These are phyloP conservation scores for Termitomyces titanicus DNA, from an alignment of 768 basidiomycete species.

Conservation along the genomic window DNA sequence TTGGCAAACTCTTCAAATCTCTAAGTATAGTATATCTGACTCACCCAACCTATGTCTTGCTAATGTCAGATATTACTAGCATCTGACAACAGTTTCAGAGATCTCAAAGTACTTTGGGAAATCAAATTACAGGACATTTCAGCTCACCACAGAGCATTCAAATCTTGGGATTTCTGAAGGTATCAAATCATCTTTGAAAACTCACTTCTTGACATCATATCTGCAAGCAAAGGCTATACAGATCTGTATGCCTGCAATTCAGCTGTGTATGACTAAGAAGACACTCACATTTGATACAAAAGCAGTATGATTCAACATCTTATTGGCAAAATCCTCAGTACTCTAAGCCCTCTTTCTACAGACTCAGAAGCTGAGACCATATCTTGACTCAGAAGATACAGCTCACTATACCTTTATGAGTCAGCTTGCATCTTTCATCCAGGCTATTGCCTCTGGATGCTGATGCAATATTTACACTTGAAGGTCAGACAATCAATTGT, in stretches of 20 bases:
- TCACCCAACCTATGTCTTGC: too few species aligned
- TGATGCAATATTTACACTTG: slow-evolving; percentile 22
- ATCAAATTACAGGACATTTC: too few species aligned
- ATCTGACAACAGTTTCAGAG: background rate
- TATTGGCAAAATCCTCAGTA: too few species aligned
- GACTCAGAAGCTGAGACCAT: background rate
- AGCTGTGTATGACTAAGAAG: background rate
- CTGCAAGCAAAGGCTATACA: background rate
- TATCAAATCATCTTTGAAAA: background rate
- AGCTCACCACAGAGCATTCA: background rate
- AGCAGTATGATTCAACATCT: too few species aligned
- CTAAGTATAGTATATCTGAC: background rate
- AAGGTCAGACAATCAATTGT: slow-evolving; percentile 24
- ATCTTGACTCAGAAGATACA: background rate
- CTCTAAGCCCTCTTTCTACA: too few species aligned
- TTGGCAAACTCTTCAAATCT: too few species aligned
- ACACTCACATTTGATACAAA: background rate
- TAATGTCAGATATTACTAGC: background rate
- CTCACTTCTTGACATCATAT: too few species aligned
- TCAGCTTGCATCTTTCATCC: background rate
- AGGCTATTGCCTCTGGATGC: slow-evolving; percentile 1
- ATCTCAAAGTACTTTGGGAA: too few species aligned
- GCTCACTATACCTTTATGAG: background rate
- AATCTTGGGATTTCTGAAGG: background rate
- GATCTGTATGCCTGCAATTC: background rate